Evolutionary conservation across 768 basidiomycete genomes (phyloP).

Genomic region (Rhodocollybia butyracea): DNA sequence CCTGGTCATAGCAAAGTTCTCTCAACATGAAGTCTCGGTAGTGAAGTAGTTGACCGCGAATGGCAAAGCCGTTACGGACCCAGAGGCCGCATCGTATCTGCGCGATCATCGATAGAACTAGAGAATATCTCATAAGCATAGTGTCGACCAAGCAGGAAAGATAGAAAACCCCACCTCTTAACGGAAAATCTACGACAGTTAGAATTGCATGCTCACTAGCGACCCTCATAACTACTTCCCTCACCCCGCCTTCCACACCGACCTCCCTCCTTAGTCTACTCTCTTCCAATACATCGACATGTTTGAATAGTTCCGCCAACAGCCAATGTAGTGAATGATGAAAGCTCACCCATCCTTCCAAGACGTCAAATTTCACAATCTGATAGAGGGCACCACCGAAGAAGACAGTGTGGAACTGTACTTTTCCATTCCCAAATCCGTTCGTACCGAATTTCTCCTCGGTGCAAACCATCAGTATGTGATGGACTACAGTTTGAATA

Average conservation of each 20-base stretch:
- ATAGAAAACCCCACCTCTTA: conserved; percentile 61
- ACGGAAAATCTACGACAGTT: conserved; percentile 81
- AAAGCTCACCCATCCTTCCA: conserved; percentile 84
- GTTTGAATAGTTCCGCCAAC: conserved; percentile 84
- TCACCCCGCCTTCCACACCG: conserved; percentile 46
- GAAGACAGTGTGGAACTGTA: conserved; percentile 60
- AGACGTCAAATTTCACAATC: conserved; percentile 75
- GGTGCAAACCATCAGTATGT: conserved; percentile 71
- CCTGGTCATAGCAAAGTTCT: conserved; percentile 96
- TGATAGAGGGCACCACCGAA: conserved; percentile 60
- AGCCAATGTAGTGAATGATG: conserved; percentile 93
- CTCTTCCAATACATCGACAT: conserved; percentile 64
- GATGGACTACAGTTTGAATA: conserved; percentile 64
- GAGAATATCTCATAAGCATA: background rate
- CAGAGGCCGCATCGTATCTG: conserved; percentile 94
- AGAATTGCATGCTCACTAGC: conserved; percentile 68
- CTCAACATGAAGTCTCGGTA: conserved; percentile 96
- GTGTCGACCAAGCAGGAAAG: background rate
- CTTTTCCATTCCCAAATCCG: conserved; percentile 56
- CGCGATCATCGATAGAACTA: conserved; percentile 87
- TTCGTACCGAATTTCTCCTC: conserved; percentile 67
- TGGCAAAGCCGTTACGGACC: conserved; percentile 96
- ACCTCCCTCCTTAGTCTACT: conserved; percentile 43
- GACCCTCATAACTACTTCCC: conserved; percentile 58
- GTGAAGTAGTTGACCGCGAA: conserved; percentile 91